Evolutionary conservation across 306 rosid species (phyloP), one percentile per base, ranked within the genome.

Genomic region (Canavalia gladiata): DNA sequence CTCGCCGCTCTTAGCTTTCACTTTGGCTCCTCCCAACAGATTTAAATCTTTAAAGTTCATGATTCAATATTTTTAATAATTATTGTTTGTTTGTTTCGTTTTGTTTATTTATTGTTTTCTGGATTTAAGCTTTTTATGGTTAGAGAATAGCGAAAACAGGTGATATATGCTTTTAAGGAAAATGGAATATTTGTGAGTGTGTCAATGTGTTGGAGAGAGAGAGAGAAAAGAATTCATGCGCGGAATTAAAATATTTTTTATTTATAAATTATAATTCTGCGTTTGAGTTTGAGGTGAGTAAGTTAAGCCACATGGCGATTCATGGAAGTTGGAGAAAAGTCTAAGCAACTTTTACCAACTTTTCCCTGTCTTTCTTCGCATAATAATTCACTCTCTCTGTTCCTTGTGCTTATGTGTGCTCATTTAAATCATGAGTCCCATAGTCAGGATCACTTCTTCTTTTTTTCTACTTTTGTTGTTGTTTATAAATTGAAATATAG

Each of bases 121-220:
- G 77, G 81, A 75, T 80, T 86, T 75, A 69, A 76, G 82, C 90
- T 84, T 85, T 84, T 82, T 78, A 81, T 76, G 86, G 85, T 37
- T 84, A 68, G 73, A 74, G 81, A 81, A 76, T 42, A 12, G 70
- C 9, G 63, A 76, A 75, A 83, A 78, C 83, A 58, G 73, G 11
- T 75, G 59, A 33, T 80, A 77, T 73, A 89, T 90, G 90, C 97
- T 91, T 91, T 91, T 88, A 85, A 90, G 92, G 82, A 60, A 66
- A 72, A 84, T 70, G 69, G 91, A 87, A 89, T 87, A 84, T 83
- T 70, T 87, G 46, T 60, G 41, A 2, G 69, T 37, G 59, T 83
- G 35, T 79, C 81, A 46, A 47, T 18, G 29, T 49, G 68, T 2
- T 12, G 43, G 52, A 39, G 77, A 54, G 45, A 11, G 30, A 74